Conservation (phyloP, 1,284 basidiomycete species). For the Apiotrichum veenhuisii region DNA sequence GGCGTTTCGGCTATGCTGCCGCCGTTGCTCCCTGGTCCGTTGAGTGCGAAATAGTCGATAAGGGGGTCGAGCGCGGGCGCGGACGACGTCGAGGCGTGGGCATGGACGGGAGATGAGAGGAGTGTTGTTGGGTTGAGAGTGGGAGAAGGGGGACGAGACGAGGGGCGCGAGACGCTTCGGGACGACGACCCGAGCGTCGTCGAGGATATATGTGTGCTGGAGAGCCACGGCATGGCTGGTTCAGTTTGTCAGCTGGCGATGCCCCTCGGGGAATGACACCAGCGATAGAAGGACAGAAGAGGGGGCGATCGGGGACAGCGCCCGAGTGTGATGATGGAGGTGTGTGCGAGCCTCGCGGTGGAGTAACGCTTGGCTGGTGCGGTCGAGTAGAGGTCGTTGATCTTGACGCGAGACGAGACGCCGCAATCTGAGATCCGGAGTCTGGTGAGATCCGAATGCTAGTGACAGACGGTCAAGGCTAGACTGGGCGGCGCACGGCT, state of each 20-base stretch:
- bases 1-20: neutral
- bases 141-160: constrained; percentile 5
- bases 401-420: too few relatives aligned
- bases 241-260: too few relatives aligned
- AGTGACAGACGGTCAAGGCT: too few relatives aligned
- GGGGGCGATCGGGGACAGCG: too few relatives aligned
- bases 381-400: too few relatives aligned
- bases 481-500: too few relatives aligned
- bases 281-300: neutral
- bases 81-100: neutral
- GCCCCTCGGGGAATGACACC: too few relatives aligned
- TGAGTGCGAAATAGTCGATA: constrained; percentile 21
- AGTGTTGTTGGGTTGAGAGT: neutral
- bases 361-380: too few relatives aligned
- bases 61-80: constrained; percentile 20
- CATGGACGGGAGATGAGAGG: constrained; percentile 5
- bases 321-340: too few relatives aligned
- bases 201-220: neutral
- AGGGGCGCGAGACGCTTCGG: neutral
- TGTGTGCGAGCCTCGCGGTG: too few relatives aligned
- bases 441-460: too few relatives aligned
- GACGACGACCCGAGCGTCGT: neutral
- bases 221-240: constrained; percentile 1
- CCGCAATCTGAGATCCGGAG: too few relatives aligned
- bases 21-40: neutral